A percentile compares a stretch with the other conserved stretches of the same genome.
Conservation (phyloP, 2,329 filamentous ascomycete species). For the Immersiporthe knoxdaviesiana region DNA sequence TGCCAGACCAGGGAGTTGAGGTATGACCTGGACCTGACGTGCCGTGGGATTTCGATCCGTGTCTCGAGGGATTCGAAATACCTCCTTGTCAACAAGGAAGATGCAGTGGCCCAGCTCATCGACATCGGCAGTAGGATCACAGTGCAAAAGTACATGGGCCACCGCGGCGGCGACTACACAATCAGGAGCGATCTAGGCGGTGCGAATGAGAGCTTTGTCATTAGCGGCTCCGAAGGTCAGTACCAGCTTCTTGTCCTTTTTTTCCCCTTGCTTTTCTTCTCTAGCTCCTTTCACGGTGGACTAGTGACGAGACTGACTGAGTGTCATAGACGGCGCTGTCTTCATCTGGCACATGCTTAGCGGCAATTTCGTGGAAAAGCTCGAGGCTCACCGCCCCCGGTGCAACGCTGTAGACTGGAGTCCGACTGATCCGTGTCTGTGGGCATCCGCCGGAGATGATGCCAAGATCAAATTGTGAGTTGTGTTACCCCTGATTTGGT, state of each 20-base stretch:
- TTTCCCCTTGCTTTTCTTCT: neutral
- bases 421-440: constrained; percentile 77
- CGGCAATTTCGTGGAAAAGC: constrained; percentile 72
- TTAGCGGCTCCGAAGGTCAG: constrained; percentile 88
- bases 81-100: constrained; percentile 80
- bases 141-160: constrained; percentile 76
- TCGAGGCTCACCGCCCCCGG: constrained; percentile 74
- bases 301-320: constrained; percentile 2
- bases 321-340: constrained; percentile 61
- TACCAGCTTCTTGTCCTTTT: too few species aligned
- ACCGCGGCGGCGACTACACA: constrained; percentile 74
- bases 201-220: constrained; percentile 86
- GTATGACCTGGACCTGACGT: constrained; percentile 69
- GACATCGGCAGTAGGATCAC: constrained; percentile 73
- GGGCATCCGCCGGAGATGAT: constrained; percentile 92
- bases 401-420: constrained; percentile 93
- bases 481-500: neutral
- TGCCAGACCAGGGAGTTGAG: constrained; percentile 73
- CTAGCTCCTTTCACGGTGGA: neutral
- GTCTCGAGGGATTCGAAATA: constrained; percentile 81
- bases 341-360: constrained; percentile 92
- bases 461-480: constrained; percentile 81
- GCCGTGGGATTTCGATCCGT: constrained; percentile 75
- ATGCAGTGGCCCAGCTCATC: constrained; percentile 77
- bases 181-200: constrained; percentile 87